A percentile compares a stretch with the other conserved stretches of the same genome.
These are phyloP conservation scores for Lagerstroemia speciosa DNA, from an alignment of 345 rosid species.

Conservation along the genomic window DNA sequence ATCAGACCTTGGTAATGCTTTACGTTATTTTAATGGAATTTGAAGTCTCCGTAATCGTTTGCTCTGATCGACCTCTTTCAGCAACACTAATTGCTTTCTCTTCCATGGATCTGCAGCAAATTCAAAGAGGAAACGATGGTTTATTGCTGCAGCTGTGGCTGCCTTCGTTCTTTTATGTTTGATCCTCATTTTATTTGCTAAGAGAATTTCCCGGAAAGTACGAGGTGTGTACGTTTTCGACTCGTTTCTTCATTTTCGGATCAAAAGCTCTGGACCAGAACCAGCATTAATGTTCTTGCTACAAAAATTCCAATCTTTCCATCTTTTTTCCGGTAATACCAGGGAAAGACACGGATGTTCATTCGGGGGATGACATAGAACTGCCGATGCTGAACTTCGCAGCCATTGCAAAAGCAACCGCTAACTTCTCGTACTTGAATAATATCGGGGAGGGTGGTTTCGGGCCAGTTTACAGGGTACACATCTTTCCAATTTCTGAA, in stretches of 20 bases:
- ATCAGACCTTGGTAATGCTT: neutral
- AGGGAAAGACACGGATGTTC: neutral
- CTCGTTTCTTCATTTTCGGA: rapidly evolving
- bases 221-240: neutral
- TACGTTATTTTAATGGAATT: too few species aligned
- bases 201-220: neutral
- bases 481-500: neutral
- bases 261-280: neutral
- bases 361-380: neutral
- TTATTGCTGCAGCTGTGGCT: neutral
- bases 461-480: neutral
- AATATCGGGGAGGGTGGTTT: neutral
- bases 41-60: too few species aligned
- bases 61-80: too few species aligned
- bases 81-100: neutral
- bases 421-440: too few species aligned
- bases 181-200: neutral
- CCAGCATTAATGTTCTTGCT: neutral
- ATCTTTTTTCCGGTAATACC: neutral
- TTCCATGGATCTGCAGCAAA: neutral
- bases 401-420: too few species aligned
- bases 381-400: too few species aligned
- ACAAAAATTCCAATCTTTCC: neutral
- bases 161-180: neutral
- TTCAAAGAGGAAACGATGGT: neutral